Evolutionary conservation across 768 basidiomycete genomes (phyloP).

Genomic region (Leucosporidium scottii): DNA sequence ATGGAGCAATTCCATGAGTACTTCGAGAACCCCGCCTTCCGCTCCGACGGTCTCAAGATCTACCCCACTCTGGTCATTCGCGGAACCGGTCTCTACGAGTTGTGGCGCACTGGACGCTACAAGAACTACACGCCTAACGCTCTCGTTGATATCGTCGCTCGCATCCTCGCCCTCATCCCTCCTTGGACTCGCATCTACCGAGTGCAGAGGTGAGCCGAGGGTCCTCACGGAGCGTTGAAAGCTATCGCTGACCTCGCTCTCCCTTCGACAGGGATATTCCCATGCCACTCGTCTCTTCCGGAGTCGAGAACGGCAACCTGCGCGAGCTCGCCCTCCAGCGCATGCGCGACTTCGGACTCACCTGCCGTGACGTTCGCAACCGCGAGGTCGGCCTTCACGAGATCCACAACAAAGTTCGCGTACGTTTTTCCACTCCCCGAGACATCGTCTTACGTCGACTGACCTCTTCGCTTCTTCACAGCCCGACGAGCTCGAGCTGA

Average conservation of each 20-base stretch:
- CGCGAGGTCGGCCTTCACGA: conserved; percentile 98
- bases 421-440: background rate
- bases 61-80: conserved; percentile 98
- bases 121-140: conserved; percentile 99
- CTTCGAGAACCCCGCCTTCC: conserved; percentile 95
- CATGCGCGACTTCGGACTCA: conserved; percentile 98
- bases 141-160: conserved; percentile 89
- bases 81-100: conserved; percentile 66
- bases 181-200: conserved; percentile 99
- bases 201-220: conserved; percentile 67
- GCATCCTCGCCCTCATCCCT: conserved; percentile 90
- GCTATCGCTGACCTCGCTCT: background rate
- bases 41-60: conserved; percentile 94
- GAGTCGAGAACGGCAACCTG: conserved; percentile 96
- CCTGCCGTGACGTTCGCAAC: conserved; percentile 93
- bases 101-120: conserved; percentile 39
- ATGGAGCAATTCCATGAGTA: conserved; percentile 99
- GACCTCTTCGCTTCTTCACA: conserved; percentile 38
- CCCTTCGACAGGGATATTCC: conserved; percentile 72
- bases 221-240: background rate
- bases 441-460: background rate
- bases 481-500: conserved; percentile 78
- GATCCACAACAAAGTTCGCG: conserved; percentile 91
- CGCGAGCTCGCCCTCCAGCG: conserved; percentile 91
- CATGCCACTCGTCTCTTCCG: conserved; percentile 88